A percentile compares a stretch with the other conserved stretches of the same genome.
These are phyloP conservation scores for Serendipita sp. DNA, from an alignment of 768 basidiomycete genomes.

Conservation along the genomic window DNA sequence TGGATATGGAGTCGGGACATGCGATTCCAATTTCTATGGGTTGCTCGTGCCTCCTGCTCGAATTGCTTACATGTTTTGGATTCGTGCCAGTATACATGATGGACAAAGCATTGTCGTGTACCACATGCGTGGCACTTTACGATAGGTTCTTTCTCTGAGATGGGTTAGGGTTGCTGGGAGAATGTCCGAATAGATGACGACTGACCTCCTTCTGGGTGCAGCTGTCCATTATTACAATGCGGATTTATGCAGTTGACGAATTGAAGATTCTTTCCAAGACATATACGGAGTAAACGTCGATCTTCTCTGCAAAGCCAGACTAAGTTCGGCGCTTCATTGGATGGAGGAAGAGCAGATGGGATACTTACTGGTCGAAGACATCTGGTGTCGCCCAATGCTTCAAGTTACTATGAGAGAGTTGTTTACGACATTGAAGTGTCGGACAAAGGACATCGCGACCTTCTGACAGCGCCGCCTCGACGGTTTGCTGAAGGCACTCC, in stretches of 20 bases:
- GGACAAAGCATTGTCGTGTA: not conserved
- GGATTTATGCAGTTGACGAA: not conserved
- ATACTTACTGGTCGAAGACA: not conserved
- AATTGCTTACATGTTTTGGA: not conserved
- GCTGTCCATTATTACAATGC: not conserved
- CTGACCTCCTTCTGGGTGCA: not conserved
- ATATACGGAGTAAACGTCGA: not conserved
- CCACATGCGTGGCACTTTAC: slow-evolving; percentile 1
- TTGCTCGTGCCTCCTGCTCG: not conserved
- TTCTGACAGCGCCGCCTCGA: not conserved
- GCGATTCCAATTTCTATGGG: not conserved
- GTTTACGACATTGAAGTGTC: not conserved
- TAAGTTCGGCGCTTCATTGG: not conserved
- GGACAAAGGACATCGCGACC: not conserved
- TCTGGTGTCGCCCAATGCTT: not conserved
- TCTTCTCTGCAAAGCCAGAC: not conserved
- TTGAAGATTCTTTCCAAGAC: not conserved
- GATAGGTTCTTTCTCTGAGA: not conserved
- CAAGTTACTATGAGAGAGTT: not conserved
- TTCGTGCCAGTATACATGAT: not conserved
- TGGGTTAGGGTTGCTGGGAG: not conserved
- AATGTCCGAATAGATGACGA: not conserved
- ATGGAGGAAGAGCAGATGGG: not conserved
- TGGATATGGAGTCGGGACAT: not conserved
- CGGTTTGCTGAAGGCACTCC: not conserved